Base-by-base conservation (phyloP, 768 basidiomycete species). In the Dioszegia aurantiaca region DNA sequence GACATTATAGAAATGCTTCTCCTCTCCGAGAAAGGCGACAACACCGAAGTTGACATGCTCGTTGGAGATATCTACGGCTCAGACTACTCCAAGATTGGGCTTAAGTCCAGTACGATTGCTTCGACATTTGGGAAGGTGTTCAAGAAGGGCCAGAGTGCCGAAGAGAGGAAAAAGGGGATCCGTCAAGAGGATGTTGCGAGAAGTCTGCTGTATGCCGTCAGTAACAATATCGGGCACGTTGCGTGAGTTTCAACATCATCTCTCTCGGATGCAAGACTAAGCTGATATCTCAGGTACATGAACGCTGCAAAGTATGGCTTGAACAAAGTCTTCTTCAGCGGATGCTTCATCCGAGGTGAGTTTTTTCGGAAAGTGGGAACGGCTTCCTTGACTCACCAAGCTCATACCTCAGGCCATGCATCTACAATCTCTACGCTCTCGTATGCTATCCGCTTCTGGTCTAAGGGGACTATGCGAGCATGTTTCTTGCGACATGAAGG, bases 1-100 rank as follows among this genome's bases (percentile, higher is more conserved):
- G 46, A 55, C 28, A 4, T 14, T 10, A 59, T 79, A 99, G 95
- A 98, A 77, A 99, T 99, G 94, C 80, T 99, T 64, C 84, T 85
- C 8, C 81, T 99, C 21, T 95, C 95, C 0, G 95, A 99, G 78
- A 76, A 83, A 72, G 95, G 95, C 37, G 90, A 95, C 78, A 98
- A 99, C 73, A 84, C 88, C 41, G 82, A 82, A 4, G 93, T 98
- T 14, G 95, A 99, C 77, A 98, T 98, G 94, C 86, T 98, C 46
- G 93, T 99, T 43, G 94, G 95, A 33, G 95, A 99, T 79, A 99
- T 99, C 67, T 99, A 95, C 76, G 90, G 95, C n/a, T 87, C 90
- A 65, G 95, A 97, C 79, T 97, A 97, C 79, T 86, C 84, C 76
- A 87, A 88, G 61, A 84, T 99, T 33, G 95, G 95, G 17, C 84